Conservation (phyloP, 2,329 filamentous ascomycete genomes). For the Hyphodiscus sp. region DNA sequence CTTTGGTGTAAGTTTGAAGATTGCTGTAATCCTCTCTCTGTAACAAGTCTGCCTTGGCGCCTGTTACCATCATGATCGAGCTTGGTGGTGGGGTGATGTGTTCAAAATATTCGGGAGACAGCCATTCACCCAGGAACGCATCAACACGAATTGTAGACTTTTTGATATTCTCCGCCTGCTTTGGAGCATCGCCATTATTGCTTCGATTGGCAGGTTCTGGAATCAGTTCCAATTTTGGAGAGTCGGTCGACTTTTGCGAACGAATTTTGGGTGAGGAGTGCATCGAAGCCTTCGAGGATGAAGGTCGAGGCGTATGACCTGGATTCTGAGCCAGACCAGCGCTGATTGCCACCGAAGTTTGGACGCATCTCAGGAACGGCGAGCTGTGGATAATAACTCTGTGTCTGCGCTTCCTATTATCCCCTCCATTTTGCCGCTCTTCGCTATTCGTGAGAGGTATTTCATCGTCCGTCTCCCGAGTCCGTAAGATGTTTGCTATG, state of each 20-base stretch:
- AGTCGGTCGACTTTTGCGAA: conserved; percentile 20
- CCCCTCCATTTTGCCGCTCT: conserved; percentile 13
- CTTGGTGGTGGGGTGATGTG: conserved; percentile 83
- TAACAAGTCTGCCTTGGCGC: conserved; percentile 81
- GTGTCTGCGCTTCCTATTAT: conserved; percentile 52
- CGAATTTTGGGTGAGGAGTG: conserved; percentile 27
- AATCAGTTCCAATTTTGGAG: conserved; percentile 25
- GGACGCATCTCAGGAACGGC: conserved; percentile 88
- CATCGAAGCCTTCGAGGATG: conserved; percentile 19
- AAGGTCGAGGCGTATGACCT: conserved; percentile 25
- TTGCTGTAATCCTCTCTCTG: conserved; percentile 63
- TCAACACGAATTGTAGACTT: conserved; percentile 73
- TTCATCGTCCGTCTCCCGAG: conserved; percentile 37
- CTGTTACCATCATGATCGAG: conserved; percentile 79
- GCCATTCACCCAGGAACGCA: conserved; percentile 91
- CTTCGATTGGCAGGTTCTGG: conserved; percentile 19
- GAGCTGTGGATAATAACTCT: conserved; percentile 85
- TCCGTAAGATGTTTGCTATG: conserved; percentile 67
- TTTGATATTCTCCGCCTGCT: conserved; percentile 32
- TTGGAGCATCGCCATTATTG: conserved; percentile 7
- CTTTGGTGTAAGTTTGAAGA: conserved; percentile 15
- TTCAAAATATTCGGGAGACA: conserved; percentile 89
- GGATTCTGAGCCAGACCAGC: conserved; percentile 70
- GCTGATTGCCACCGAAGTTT: conserved; percentile 83
- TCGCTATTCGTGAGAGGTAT: conserved; percentile 7